These are phyloP conservation scores for Pyropia haitanensis DNA, from an alignment of 23 red algal species.

Conservation along the genomic window DNA sequence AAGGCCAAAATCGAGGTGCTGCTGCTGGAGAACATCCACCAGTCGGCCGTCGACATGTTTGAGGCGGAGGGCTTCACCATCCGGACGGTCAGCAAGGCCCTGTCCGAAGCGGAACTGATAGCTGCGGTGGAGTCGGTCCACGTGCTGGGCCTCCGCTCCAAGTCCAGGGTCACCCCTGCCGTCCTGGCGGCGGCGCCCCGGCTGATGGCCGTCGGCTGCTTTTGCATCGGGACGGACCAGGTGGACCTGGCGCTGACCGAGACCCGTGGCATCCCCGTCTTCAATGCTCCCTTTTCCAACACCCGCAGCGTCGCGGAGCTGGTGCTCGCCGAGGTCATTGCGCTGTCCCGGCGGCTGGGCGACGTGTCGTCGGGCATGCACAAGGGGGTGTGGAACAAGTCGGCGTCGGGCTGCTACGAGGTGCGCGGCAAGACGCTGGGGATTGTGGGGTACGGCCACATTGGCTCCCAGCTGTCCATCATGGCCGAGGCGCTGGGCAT, in stretches of 20 bases:
- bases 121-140: conserved; percentile 52
- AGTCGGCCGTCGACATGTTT: conserved; percentile 46
- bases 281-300: conserved; percentile 82
- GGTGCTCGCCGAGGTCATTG: conserved; percentile 64
- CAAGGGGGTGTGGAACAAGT: conserved; percentile 62
- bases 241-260: conserved; percentile 50
- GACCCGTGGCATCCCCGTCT: conserved; percentile 62
- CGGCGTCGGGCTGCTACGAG: conserved; percentile 53
- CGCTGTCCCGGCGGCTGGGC: conserved; percentile 34
- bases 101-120: conserved; percentile 53
- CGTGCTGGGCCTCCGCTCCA: conserved; percentile 64
- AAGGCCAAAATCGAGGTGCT: conserved; percentile 66
- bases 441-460: conserved; percentile 84
- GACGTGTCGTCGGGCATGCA: conserved; percentile 54
- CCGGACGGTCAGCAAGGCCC: conserved; percentile 33
- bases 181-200: conserved; percentile 52
- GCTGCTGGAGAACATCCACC: conserved; percentile 67
- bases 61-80: conserved; percentile 56
- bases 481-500: conserved; percentile 70
- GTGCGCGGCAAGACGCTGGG: conserved; percentile 79
- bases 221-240: conserved; percentile 91
- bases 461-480: conserved; percentile 73
- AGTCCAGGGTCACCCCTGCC: conserved; percentile 45
- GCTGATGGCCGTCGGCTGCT: conserved; percentile 72
- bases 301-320: conserved; percentile 82